phyloP scores from a whole-genome alignment of 805 yeast genomes.

The Starmerella davenportii region DNA sequence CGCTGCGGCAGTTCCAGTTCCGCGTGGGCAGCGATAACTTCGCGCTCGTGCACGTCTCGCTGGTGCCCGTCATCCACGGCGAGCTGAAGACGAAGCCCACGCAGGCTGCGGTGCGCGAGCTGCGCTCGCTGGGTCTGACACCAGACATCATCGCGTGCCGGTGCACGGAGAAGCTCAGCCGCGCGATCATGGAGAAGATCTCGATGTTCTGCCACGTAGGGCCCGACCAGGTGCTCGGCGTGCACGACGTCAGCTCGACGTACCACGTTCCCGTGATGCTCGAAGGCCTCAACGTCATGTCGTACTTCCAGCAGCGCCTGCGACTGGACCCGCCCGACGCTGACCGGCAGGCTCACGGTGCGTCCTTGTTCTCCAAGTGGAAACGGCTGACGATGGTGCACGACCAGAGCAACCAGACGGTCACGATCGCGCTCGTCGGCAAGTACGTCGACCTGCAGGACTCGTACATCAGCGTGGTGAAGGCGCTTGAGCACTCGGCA shows the following conservation, averaged over 20 bases:
- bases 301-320: constrained; percentile 50
- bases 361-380: constrained; percentile 58
- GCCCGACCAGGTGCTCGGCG: constrained; percentile 91
- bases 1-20: constrained; percentile 95
- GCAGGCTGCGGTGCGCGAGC: constrained; percentile 94
- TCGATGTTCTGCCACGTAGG: constrained; percentile 99
- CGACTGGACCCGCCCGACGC: constrained; percentile 33
- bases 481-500: constrained; percentile 87
- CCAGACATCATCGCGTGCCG: constrained; percentile 98
- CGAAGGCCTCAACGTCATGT: constrained; percentile 68
- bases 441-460: constrained; percentile 92
- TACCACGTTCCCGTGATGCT: constrained; percentile 91
- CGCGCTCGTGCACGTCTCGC: constrained; percentile 87
- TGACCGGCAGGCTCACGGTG: constrained; percentile 49
- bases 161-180: constrained; percentile 67
- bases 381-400: constrained; percentile 54
- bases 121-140: constrained; percentile 81
- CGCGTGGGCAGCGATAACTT: constrained; percentile 88
- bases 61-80: constrained; percentile 95
- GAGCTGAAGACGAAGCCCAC: constrained; percentile 99
- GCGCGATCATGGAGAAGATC: constrained; percentile 79
- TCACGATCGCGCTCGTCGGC: constrained; percentile 91
- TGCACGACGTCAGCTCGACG: constrained; percentile 90
- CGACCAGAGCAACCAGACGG: constrained; percentile 71
- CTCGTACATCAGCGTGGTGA: constrained; percentile 84